Base-by-base conservation (phyloP, 1,284 basidiomycete genomes). In the Wolfiporia cocos region DNA sequence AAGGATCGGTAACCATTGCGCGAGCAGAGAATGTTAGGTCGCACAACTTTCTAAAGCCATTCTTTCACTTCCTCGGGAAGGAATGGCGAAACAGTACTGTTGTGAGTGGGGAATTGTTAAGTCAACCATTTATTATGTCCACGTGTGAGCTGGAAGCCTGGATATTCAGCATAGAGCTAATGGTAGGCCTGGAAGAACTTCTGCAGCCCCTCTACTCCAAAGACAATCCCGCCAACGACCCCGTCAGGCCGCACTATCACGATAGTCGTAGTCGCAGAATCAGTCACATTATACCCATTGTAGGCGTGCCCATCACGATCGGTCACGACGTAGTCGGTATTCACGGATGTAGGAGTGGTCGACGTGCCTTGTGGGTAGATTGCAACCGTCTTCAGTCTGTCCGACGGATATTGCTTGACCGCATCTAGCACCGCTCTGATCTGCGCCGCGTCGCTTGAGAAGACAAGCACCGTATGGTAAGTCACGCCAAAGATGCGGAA, bases 401-500 rank as follows among this genome's bases (percentile, higher is more conserved):
- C 34, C 17, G 28, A 5, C 0, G 41, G 30, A 24, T 44, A 49
- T 7, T 12, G n/a, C 17, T 34, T 34, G 12, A 50, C 21, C 11
- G 24, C 34, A 3, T 19, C 15, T 2, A 21, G 12, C 7, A 44
- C 24, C 26, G 6, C 6, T 31, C 5, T 18, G 9, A 31, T 28
- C n/a, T 22, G 28, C 17, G 22, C 31, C 1, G 32, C 33, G 24
- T 24, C 24, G 17, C 31, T 9, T 21, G 46, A 7, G 45, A 61
- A 61, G 14, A 63, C 24, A 18, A 65, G 48, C 1, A 60, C 47
- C 7, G 59, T 57, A 38, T 65, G 63, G 12, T 36, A n/a, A 17
- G 42, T 37, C 6, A 55, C 41, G 23, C 46, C 46, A 37, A 54
- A 51, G 26, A 59, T 49, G 14, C 51, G 41, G 49, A 58, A 56